Percentiles rank a stretch among this genome's conserved stretches.
These are phyloP conservation scores for Corchorus olitorius DNA, from an alignment of 345 rosid species.

Conservation along the genomic window DNA sequence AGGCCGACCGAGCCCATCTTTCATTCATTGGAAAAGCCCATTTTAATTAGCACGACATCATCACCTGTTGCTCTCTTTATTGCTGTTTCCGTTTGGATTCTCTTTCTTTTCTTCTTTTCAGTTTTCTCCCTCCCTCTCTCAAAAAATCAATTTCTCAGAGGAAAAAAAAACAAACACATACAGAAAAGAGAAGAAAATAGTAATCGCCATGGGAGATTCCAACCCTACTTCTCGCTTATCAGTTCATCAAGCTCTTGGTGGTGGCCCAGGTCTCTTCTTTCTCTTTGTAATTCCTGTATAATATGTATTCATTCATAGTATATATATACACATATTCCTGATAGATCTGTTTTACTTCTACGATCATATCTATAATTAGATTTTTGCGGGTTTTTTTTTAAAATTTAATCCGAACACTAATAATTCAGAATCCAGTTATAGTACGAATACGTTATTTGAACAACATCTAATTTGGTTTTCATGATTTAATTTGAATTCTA, in stretches of 20 bases:
- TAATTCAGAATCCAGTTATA: background rate
- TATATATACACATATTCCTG: background rate
- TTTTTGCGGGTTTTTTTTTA: background rate
- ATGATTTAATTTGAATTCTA: background rate
- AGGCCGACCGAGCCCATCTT: background rate
- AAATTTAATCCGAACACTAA: background rate
- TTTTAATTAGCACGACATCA: background rate
- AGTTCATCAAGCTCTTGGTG: slow-evolving; percentile 80
- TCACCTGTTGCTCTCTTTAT: background rate
- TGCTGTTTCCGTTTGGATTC: background rate
- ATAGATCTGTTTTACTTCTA: slow-evolving; percentile 23
- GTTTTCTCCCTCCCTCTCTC: background rate
- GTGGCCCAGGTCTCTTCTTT: slow-evolving; percentile 58
- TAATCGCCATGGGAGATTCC: slow-evolving; percentile 56
- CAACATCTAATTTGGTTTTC: background rate
- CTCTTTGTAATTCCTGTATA: background rate
- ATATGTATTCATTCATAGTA: background rate
- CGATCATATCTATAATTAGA: background rate
- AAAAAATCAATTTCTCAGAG: slow-evolving; percentile 3
- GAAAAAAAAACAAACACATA: background rate
- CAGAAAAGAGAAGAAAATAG: slow-evolving; percentile 12
- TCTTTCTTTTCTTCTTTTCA: background rate
- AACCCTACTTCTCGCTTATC: slow-evolving; percentile 46
- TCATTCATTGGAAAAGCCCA: slow-evolving; percentile 2
- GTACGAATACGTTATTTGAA: background rate